Evolutionary conservation across 1,284 basidiomycete genomes (phyloP), one percentile per base, ranked within the genome.

Genomic region (Ceratobasidium papillatum): DNA sequence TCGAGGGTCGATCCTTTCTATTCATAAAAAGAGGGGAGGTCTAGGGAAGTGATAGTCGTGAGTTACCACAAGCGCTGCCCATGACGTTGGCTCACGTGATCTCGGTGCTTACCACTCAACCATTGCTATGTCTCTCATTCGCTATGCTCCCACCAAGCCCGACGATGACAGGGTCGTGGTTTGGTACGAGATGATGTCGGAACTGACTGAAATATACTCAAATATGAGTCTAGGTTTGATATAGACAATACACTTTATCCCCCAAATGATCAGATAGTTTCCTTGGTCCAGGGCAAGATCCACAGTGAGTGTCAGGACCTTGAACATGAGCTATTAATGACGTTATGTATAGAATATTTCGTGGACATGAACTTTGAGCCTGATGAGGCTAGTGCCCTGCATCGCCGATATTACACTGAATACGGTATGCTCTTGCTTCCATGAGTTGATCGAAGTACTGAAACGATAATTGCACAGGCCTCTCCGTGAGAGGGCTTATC

Each of bases 201-300:
- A 43, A 32, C 32, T 34, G 27, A 30, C 7, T 47, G 3, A 59
- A 34, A 32, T 34, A 56, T 36, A 25, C 25, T 54, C 27, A 36
- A 66, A n/a, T 4, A n/a, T 12, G 30, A 3, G 19, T 43, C n/a
- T 47, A 71, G 91, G 88, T 89, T 95, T 75, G 94, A 95, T 80
- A 94, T 95, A 76, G 94, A 95, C 82, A 94, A 95, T 79, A 94
- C 94, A 0, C 85, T 94, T 17, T 95, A 95, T 82, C 92, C 91
- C 19, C 87, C 91, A 0, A 91, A 87, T 79, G 85, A 89, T 12
- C 89, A 86, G 80, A 94, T 96, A 74, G 90, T 91, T 5, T 88
- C 92, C 25, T 79, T 83, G n/a, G 95, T 96, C 94, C 89, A 89
- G 19, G 82, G 90, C 77, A 88, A 89, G 61, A 95, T 95, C 71